Evolutionary conservation across 169 alveolate species (phyloP), one percentile per base, ranked within the genome.

Genomic region (Theileria luwenshuni): DNA sequence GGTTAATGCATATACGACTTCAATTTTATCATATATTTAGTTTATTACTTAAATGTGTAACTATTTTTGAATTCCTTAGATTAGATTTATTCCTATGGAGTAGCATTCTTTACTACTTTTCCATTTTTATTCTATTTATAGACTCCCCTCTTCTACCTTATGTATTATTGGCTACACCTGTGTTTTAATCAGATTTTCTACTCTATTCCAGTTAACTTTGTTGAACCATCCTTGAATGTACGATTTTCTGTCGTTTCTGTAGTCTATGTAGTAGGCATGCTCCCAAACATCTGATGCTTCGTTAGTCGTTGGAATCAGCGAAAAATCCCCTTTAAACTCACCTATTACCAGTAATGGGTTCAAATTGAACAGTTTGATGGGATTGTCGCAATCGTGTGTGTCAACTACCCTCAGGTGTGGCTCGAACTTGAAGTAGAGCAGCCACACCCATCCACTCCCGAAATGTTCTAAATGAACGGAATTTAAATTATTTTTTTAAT

Each of bases 381-480:
- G 96, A 48, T 90, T 83, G 30, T 94, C 97, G 35, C 95, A 94
- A 74, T 95, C 96, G 30, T 90, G 91, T 62, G 95, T 92, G 74
- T 90, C 90, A 59, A 84, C 87, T 62, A 92, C 83, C 73, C 91
- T 86, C 27, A 95, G 86, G 69, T 92, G 63, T 19, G 77, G 48
- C 19, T 76, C 67, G 32, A 61, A 77, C 89, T 90, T 63, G 88
- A 76, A 72, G 33, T 75, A 75, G 38, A 93, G 94, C 49, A 95
- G 77, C 96, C 97, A 95, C 41, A 94, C 95, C 98, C 99, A 96
- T 10, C 99, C 99, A 59, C 97, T 92, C 10, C 98, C 98, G 81
- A 91, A 92, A 59, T 90, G 92, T 12, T 79, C 89, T 69, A 63
- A 32, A 23, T 58, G 68, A 5, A 38, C 45, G 48, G 89, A 83